Evolutionary conservation across 805 yeast genomes (phyloP).

Genomic region (Tetrapisispora phaffii): DNA sequence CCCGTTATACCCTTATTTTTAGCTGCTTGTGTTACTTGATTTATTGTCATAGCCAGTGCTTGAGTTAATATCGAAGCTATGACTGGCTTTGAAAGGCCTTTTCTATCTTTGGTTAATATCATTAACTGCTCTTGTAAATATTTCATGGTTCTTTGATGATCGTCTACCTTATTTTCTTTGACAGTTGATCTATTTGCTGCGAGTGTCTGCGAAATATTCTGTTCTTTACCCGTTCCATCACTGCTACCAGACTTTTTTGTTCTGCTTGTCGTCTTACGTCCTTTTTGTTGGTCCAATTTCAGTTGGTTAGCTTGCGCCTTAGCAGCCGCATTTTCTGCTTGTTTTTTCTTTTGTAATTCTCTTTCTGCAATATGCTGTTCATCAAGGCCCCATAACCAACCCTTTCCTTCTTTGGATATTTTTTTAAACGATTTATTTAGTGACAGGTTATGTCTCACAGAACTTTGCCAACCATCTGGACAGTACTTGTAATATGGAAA

Average conservation of each 20-base stretch:
- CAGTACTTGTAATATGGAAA: constrained; percentile 90
- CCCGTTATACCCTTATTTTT: constrained; percentile 74
- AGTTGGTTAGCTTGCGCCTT: constrained; percentile 47
- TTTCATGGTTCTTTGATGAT: constrained; percentile 51
- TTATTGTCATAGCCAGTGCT: constrained; percentile 87
- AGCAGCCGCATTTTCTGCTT: constrained; percentile 54
- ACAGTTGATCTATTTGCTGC: constrained; percentile 25
- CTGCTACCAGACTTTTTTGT: constrained; percentile 15
- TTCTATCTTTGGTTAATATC: constrained; percentile 66
- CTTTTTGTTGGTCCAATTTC: constrained; percentile 44
- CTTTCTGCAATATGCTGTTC: constrained; percentile 75
- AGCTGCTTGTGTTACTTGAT: constrained; percentile 81
- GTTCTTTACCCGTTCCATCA: constrained; percentile 20
- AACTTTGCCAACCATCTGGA: constrained; percentile 96
- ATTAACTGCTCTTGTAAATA: constrained; percentile 81
- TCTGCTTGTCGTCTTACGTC: constrained; percentile 15
- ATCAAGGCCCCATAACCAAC: constrained; percentile 91
- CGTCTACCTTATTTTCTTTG: constrained; percentile 25
- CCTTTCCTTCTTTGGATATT: constrained; percentile 79
- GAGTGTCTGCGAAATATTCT: constrained; percentile 27
- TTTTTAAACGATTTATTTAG: constrained; percentile 77
- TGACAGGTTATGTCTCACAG: constrained; percentile 82
- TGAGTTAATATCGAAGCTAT: constrained; percentile 80
- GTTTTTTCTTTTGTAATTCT: constrained; percentile 62
- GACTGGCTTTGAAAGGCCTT: constrained; percentile 66